Evolutionary conservation across 2,329 filamentous ascomycete genomes (phyloP).

Genomic region (Fusarium luffae): DNA sequence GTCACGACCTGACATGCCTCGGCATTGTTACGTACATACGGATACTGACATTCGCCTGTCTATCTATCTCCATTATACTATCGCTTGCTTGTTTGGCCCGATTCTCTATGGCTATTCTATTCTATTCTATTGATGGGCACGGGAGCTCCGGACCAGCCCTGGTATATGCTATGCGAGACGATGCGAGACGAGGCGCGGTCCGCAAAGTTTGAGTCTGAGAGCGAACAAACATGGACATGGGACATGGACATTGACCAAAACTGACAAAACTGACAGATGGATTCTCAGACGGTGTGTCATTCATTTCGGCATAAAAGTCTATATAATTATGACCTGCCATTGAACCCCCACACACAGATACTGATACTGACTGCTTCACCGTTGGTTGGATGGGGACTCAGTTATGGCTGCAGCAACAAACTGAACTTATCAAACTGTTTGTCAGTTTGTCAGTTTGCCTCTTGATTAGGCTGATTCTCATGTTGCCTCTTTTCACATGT

Average conservation of each 20-base stretch:
- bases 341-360: background rate
- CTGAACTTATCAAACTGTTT: background rate
- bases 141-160: constrained; percentile 34
- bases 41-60: background rate
- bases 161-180: background rate
- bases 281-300: constrained; percentile 16
- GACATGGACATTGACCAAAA: background rate
- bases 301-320: constrained; percentile 25
- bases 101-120: background rate
- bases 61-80: background rate
- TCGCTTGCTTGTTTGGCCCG: constrained; percentile 9
- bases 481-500: constrained; percentile 7
- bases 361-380: background rate
- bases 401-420: constrained; percentile 10
- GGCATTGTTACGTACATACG: constrained; percentile 4
- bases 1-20: constrained; percentile 11
- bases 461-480: background rate
- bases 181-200: constrained; percentile 28
- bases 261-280: background rate
- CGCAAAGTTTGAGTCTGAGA: constrained; percentile 14
- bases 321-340: constrained; percentile 20
- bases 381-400: constrained; percentile 3
- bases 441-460: background rate
- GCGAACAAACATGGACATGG: constrained; percentile 17
- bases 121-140: constrained; percentile 3